These are phyloP conservation scores for Picochlorum sp. DNA, from an alignment of 139 green algal genomes.

Conservation along the genomic window DNA sequence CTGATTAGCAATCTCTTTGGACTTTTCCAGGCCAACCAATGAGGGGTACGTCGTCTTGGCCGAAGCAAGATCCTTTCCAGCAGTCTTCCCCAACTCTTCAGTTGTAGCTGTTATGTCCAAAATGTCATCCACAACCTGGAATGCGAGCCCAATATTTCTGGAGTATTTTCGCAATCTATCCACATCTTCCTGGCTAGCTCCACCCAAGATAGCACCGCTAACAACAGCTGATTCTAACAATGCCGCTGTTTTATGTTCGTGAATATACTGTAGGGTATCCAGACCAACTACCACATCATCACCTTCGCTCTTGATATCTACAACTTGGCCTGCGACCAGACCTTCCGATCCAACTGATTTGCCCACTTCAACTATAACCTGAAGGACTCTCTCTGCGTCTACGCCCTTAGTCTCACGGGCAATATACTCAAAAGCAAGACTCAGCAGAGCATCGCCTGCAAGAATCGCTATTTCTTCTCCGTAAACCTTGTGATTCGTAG, in stretches of 20 bases:
- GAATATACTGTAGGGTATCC: conserved; percentile 96
- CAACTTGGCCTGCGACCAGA: conserved; percentile 91
- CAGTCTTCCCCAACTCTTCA: conserved; percentile 96
- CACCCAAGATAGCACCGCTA: conserved; percentile 77
- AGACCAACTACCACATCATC: conserved; percentile 64
- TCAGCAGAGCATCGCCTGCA: conserved; percentile 90
- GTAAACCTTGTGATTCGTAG: conserved; percentile 95
- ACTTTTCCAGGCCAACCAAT: conserved; percentile 45
- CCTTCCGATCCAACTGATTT: conserved; percentile 78
- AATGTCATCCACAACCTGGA: conserved; percentile 99
- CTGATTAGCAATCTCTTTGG: conserved; percentile 63
- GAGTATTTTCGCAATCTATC: conserved; percentile 86
- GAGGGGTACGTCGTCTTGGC: conserved; percentile 98
- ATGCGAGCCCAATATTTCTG: conserved; percentile 90
- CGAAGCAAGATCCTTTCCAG: conserved; percentile 86
- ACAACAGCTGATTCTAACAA: conserved; percentile 93
- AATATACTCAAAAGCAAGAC: conserved; percentile 93
- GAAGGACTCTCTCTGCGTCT: conserved; percentile 67
- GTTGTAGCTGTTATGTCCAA: conserved; percentile 88
- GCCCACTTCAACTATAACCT: conserved; percentile 78
- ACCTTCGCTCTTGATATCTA: conserved; percentile 89
- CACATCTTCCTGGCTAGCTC: conserved; percentile 75
- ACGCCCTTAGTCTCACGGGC: conserved; percentile 75
- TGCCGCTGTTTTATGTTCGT: conserved; percentile 97
- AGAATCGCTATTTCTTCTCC: conserved; percentile 97